Conservation (phyloP, 2,329 filamentous ascomycete genomes). For the Alternaria novae-zelandiae region DNA sequence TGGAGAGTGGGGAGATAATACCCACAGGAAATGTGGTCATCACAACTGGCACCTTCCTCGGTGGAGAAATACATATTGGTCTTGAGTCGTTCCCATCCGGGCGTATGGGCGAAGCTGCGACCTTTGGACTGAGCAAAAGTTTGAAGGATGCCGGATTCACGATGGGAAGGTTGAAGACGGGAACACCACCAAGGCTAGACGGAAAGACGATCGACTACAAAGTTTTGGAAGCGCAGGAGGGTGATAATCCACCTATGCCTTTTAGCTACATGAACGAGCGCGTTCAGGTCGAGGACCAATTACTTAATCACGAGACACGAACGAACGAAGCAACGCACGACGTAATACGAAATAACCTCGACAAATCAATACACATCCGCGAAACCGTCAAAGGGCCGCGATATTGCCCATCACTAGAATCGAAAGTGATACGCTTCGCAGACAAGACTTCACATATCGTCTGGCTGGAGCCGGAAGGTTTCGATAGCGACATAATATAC, state of each 20-base stretch:
- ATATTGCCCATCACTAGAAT: constrained; percentile 95
- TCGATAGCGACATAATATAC: constrained; percentile 87
- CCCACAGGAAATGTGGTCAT: constrained; percentile 84
- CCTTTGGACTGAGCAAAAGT: constrained; percentile 90
- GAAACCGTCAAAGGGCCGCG: constrained; percentile 93
- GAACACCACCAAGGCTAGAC: constrained; percentile 88
- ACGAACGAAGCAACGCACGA: constrained; percentile 85
- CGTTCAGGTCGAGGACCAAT: constrained; percentile 80
- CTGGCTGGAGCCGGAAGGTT: constrained; percentile 97
- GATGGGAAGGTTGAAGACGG: constrained; percentile 90
- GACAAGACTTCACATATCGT: constrained; percentile 84
- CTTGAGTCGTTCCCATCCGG: constrained; percentile 84
- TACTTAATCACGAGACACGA: constrained; percentile 85
- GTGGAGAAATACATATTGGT: constrained; percentile 96
- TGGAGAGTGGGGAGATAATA: constrained; percentile 87
- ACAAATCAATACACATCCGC: constrained; percentile 94
- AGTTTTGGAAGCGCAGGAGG: constrained; percentile 73
- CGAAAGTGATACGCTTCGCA: constrained; percentile 87
- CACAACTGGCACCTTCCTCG: constrained; percentile 93
- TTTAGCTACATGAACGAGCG: constrained; percentile 88
- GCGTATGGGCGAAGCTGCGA: constrained; percentile 91
- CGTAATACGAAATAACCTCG: constrained; percentile 85
- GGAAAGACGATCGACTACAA: constrained; percentile 81
- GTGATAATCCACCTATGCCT: constrained; percentile 84
- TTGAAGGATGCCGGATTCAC: constrained; percentile 86